Conservation (phyloP, 805 yeast genomes). For the Clavispora vitiphila region DNA sequence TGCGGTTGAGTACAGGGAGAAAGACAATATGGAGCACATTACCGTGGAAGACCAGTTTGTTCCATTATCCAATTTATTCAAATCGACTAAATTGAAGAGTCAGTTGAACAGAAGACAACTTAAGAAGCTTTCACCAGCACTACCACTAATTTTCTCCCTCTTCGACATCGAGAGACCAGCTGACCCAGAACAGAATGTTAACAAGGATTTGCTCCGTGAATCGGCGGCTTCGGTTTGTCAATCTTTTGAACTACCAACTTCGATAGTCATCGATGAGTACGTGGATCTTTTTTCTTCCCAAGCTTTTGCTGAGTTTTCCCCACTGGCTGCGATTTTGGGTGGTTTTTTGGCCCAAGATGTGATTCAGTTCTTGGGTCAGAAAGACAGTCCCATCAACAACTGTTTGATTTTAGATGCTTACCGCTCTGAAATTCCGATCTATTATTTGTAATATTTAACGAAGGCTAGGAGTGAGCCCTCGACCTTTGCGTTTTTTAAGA, state of each 20-base stretch:
- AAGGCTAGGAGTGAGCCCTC: constrained; percentile 31
- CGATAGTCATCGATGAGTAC: constrained; percentile 39
- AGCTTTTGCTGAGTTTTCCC: constrained; percentile 63
- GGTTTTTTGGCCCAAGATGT: constrained; percentile 90
- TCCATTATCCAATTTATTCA: constrained; percentile 31
- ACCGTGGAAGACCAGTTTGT: constrained; percentile 34
- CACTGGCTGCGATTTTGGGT: constrained; percentile 83
- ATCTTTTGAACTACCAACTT: constrained; percentile 34
- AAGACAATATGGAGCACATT: constrained; percentile 37
- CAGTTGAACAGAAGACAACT: constrained; percentile 42
- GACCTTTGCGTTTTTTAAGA: constrained; percentile 37
- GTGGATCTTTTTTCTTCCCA: constrained; percentile 43
- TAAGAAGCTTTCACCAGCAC: constrained; percentile 49
- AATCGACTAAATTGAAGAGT: constrained; percentile 32
- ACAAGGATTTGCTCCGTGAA: constrained; percentile 24
- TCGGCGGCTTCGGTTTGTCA: constrained; percentile 25
- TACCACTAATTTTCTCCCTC: constrained; percentile 56
- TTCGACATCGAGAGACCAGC: constrained; percentile 37
- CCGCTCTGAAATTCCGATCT: constrained; percentile 73
- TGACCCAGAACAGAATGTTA: constrained; percentile 20
- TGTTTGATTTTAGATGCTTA: constrained; percentile 71
- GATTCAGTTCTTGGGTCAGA: constrained; percentile 70
- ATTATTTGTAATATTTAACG: constrained; percentile 17
- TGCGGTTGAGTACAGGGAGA: constrained; percentile 28
- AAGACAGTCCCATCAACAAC: constrained; percentile 80